Evolutionary conservation across 1,139 yeast species (phyloP).

Genomic region (Kazachstania sp.): DNA sequence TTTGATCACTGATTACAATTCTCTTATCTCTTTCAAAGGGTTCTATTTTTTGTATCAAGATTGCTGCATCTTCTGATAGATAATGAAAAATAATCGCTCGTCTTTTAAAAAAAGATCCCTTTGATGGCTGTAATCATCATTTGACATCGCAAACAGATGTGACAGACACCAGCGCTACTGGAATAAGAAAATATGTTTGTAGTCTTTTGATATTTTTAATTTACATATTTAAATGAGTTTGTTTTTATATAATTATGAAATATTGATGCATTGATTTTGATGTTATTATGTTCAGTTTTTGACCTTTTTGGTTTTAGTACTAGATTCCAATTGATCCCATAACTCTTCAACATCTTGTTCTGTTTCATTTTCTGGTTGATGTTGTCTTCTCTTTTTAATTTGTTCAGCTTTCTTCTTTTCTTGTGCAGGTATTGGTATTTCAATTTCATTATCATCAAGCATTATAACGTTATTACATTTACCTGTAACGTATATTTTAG

Average conservation of each 20-base stretch:
- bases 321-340: constrained; percentile 17
- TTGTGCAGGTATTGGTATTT: constrained; percentile 12
- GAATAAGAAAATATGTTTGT: too few species aligned
- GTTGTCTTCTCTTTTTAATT: constrained; percentile 10
- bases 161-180: too few species aligned
- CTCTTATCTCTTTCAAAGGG: too few species aligned
- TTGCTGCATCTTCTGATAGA: too few species aligned
- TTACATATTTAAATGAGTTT: too few species aligned
- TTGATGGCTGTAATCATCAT: too few species aligned
- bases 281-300: background rate
- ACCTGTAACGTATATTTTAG: constrained; percentile 68
- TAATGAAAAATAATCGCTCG: too few species aligned
- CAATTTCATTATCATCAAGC: constrained; percentile 31
- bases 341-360: constrained; percentile 17
- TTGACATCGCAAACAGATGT: too few species aligned
- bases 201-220: too few species aligned
- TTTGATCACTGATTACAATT: too few species aligned
- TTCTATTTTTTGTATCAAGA: too few species aligned
- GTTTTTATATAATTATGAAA: background rate
- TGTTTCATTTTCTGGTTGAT: constrained; percentile 8
- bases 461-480: constrained; percentile 54
- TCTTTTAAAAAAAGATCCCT: too few species aligned
- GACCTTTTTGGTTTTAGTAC: constrained; percentile 4
- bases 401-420: constrained; percentile 4
- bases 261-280: background rate